Base-by-base conservation (phyloP, 2,329 filamentous ascomycete species). In the Alternaria sp. region DNA sequence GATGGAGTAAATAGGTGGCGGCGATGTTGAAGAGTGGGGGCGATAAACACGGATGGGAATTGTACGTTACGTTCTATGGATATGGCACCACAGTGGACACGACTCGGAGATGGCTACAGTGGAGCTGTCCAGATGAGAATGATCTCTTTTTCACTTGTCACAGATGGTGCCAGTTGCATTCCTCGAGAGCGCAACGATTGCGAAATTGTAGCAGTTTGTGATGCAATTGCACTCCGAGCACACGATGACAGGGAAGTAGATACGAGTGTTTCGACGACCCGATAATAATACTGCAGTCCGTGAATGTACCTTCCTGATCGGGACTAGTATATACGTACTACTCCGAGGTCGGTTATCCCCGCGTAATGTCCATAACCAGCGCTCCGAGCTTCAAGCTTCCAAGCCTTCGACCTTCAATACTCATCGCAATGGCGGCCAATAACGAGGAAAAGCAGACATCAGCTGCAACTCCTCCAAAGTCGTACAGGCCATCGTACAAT, bases 361-460 rank as follows among this genome's bases (percentile, higher is more conserved):
- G 43, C 40, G 34, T 25, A 53, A 54, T 34, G 36, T 45, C 45
- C 34, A n/a, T 46, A 44, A 28, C 36, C 30, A 40, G 44, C 20
- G 40, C 54, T 54, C 27, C 32, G 22, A 32, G 41, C 34, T 36
- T 14, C 5, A 16, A 36, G 32, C 32, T 36, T 36, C 32, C 49
- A 28, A 38, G 41, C 34, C 44, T 36, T 48, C 38, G 43, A 53
- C 30, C 34, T 52, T 45, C 58, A 50, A 53, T 45, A 55, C 54
- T 34, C 57, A 36, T 30, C 55, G 60, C 38, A 10, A 69, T 68
- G 67, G 55, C 61, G 22, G 34, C 27, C 43, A 66, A 70, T 27
- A 61, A 46, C 30, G 64, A 40, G 61, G 61, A 32, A 28, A 56
- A 56, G 16, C 65, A 60, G 38, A 53, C 49, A 4, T 16, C 41